Evolutionary conservation across 2,329 filamentous ascomycete genomes (phyloP), one percentile per base, ranked within the genome.

Genomic region (Berkeleyomyces basicola): DNA sequence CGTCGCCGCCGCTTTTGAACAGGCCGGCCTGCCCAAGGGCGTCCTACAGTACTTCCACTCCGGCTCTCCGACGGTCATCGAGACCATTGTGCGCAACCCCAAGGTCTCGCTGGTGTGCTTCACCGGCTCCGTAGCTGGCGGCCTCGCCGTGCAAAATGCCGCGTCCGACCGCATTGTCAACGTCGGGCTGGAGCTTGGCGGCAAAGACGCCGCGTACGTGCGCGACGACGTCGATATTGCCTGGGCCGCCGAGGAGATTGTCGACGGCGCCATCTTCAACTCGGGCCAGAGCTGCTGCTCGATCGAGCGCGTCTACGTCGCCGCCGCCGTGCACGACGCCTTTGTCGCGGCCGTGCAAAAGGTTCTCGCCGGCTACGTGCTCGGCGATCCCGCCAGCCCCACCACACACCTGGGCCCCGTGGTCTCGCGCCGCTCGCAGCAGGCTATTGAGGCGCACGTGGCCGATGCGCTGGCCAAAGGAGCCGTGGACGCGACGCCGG

Each of bases 201-300:
- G 92, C 67, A 97, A 97, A 71, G 92, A 97, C 71, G 89, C 92
- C 3, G 92, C 92, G 33, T 97, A 96, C 70, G 80, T 97, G 62
- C 80, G 92, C 65, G 78, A 77, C 5, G 92, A 97, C 69, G 90
- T 96, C 1, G 90, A 97, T 71, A 74, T 95, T 58, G 83, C 83
- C 58, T 96, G 91, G 92, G 91, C 87, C 0, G 92, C 92, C 0
- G 90, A 88, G 68, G 90, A 96, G 74, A 93, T 97, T 69, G 90
- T 97, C 11, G 92, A 97, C 68, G 92, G 92, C 23, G 86, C 90
- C n/a, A 79, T 97, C 63, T 97, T 97, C 79, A 97, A 97, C 76
- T 96, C 91, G 60, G 92, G 92, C n/a, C 92, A 97, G 77, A 95
- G 90, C 72, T 97, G 92, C 78, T 97, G 92, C 74, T 88, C 90